These are phyloP conservation scores for Dalechampia spathulata DNA, from an alignment of 441 rosid genomes.

Conservation along the genomic window DNA sequence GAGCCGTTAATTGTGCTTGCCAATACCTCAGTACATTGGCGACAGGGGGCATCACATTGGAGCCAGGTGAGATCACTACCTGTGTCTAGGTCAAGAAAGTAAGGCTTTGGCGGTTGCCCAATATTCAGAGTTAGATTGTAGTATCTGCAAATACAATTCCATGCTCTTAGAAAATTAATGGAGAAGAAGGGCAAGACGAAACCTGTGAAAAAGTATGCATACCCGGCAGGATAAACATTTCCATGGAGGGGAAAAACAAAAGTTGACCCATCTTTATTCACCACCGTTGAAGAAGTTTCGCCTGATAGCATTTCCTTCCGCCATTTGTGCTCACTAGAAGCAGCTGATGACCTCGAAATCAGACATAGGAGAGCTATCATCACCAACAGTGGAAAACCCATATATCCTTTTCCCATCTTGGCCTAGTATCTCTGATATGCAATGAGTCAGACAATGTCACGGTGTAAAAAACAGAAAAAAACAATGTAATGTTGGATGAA, in stretches of 20 bases:
- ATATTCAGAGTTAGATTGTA: slow-evolving; percentile 60
- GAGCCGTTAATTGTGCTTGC: not conserved
- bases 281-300: slow-evolving; percentile 24
- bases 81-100: slow-evolving; percentile 83
- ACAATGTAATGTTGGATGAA: no score
- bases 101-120: slow-evolving; percentile 76
- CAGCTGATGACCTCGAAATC: slow-evolving; percentile 32
- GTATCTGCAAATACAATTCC: slow-evolving; percentile 48
- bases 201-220: slow-evolving; percentile 1
- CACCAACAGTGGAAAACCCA: slow-evolving; percentile 9
- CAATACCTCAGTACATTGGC: slow-evolving; percentile 53
- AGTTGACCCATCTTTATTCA: slow-evolving; percentile 50
- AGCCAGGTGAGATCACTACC: slow-evolving; percentile 98
- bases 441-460: no score
- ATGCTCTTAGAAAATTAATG: no score
- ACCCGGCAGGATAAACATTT: slow-evolving; percentile 76
- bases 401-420: slow-evolving; percentile 28
- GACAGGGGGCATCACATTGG: slow-evolving; percentile 77
- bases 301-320: slow-evolving; percentile 22
- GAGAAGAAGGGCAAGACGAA: no score
- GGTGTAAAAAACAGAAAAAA: no score
- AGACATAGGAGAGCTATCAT: slow-evolving; percentile 18
- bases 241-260: slow-evolving; percentile 60
- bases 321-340: slow-evolving; percentile 25
- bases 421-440: no score